phyloP scores from a whole-genome alignment of 306 rosid species.

The Ormosia semicastrata region DNA sequence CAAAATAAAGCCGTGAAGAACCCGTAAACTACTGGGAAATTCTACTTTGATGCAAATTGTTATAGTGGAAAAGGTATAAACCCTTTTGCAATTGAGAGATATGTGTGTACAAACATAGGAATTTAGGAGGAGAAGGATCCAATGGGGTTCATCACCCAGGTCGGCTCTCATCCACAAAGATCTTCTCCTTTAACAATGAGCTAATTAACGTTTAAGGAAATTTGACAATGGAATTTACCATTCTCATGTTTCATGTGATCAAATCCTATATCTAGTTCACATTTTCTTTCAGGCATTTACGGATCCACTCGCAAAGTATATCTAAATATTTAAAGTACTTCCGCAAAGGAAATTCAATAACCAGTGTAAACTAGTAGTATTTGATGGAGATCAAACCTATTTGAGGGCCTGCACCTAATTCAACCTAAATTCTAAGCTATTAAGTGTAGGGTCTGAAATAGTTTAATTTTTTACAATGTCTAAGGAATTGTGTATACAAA shows the following conservation, averaged over 20 bases:
- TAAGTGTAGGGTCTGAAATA: neutral
- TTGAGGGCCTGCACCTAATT: neutral
- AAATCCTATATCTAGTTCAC: neutral
- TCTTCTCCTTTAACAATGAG: slow-evolving; percentile 21
- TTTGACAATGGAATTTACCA: neutral
- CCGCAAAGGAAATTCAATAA: neutral
- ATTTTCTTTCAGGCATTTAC: neutral
- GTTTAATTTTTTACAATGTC: neutral
- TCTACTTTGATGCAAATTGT: neutral
- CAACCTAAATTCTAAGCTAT: neutral
- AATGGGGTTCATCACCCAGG: neutral
- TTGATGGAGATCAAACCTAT: neutral
- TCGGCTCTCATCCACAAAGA: neutral
- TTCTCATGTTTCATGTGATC: neutral
- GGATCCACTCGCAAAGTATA: neutral
- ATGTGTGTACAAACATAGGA: neutral
- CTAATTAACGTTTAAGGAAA: neutral
- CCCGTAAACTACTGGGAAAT: neutral
- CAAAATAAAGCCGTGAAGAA: neutral
- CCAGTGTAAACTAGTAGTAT: neutral
- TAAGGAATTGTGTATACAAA: too few species aligned
- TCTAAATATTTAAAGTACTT: neutral
- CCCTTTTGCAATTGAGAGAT: slow-evolving; percentile 20
- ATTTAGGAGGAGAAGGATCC: neutral
- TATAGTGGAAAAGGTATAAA: neutral